Base-by-base conservation (phyloP, 805 yeast genomes). In the Candida hungchunana region DNA sequence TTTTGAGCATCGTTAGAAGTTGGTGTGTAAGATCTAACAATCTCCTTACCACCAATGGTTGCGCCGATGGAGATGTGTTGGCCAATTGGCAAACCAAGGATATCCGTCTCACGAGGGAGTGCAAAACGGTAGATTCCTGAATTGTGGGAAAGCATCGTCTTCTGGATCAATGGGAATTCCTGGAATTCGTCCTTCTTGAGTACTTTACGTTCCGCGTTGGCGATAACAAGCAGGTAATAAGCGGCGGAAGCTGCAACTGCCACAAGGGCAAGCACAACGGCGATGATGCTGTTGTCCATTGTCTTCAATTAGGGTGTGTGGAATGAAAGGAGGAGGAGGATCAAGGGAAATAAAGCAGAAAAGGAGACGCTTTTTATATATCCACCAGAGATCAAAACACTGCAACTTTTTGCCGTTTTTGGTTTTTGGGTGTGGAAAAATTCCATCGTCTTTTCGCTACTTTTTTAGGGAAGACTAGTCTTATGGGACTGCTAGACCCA, bases 81-180 rank as follows among this genome's bases (percentile, higher is more conserved):
- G 36, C 97, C 97, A 54, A 86, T 81, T 38, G 96, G 96, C 46
- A 90, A 71, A 8, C 96, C 96, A 44, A 90, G 72, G 30, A 77
- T 68, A 56, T 84, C 88, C 34, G 75, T 70, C 24, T 79, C 70
- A 44, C 73, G 70, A 35, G 96, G 96, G 49, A 90, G 73, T 10
- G 81, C 85, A 56, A 90, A 87, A 55, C 89, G 75, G 65, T 86
- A 85, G 40, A 87, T 63, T 29, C 89, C 84, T 18, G 95, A 74
- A 62, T 89, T 87, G 59, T 84, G 90, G 26, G 83, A 71, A 17
- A 90, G 67, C 26, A 79, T 71, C 18, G 82, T 79, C 64, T 85
- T 88, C 56, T 79, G 76, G 50, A 82, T 74, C 55, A 89, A 67
- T 41, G 90, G 90, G 69, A 87, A 89, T 53, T 81, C 74, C 58